phyloP scores from a whole-genome alignment of 768 basidiomycete genomes.

The Hortiboletus campestris region DNA sequence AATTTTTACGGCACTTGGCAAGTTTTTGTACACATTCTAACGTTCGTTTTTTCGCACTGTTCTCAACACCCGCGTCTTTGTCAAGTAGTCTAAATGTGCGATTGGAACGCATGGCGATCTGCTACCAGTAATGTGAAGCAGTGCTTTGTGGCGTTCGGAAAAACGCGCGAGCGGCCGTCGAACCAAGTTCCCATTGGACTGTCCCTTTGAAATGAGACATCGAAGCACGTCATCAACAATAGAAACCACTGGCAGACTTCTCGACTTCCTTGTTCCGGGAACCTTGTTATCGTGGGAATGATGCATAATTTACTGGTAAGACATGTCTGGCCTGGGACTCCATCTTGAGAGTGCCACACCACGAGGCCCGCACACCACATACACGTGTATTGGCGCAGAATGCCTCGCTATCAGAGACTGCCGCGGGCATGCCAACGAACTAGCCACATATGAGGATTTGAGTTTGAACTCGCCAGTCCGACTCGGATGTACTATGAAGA shows the following conservation, averaged over 20 bases:
- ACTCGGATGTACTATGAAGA: no score
- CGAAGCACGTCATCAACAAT: constrained; percentile 19
- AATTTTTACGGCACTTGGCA: constrained; percentile 22
- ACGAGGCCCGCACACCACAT: constrained; percentile 14
- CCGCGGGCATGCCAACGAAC: neutral
- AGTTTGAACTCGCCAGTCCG: neutral
- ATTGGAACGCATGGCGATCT: constrained; percentile 1
- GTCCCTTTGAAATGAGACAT: constrained; percentile 1
- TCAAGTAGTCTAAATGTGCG: neutral
- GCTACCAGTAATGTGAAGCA: neutral
- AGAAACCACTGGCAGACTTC: constrained; percentile 12
- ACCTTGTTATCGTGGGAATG: constrained; percentile 13
- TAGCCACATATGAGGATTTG: neutral
- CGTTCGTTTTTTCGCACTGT: neutral
- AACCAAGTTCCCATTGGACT: constrained; percentile 1
- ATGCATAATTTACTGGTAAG: neutral
- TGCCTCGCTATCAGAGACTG: neutral
- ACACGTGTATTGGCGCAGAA: constrained; percentile 10
- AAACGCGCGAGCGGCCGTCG: neutral
- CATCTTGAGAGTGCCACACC: constrained; percentile 5
- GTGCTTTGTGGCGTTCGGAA: constrained; percentile 27
- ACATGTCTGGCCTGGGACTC: neutral
- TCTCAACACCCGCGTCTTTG: neutral
- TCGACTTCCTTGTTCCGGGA: constrained; percentile 20
- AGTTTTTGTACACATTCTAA: neutral